Percentiles rank a stretch among this genome's conserved stretches.
Conservation (phyloP, 139 green algal genomes). For the Trebouxia sp. region DNA sequence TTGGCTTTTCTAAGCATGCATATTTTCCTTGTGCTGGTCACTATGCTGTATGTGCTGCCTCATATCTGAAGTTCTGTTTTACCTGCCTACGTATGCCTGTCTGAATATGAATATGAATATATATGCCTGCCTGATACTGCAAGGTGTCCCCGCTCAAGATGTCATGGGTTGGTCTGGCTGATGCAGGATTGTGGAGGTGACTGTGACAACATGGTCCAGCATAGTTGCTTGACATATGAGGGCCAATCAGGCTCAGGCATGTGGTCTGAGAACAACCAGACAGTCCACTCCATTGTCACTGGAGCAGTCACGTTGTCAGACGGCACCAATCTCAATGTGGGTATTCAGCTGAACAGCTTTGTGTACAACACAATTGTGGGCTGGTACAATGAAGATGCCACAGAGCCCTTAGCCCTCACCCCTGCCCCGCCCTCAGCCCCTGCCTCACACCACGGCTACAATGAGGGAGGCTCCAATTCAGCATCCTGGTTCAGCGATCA, state of each 20-base stretch:
- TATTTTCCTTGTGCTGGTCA: neutral
- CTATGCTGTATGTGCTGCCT: neutral
- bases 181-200: conserved; percentile 26
- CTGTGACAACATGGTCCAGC: conserved; percentile 40
- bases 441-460: neutral
- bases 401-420: neutral
- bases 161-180: neutral
- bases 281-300: conserved; percentile 32
- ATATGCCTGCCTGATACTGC: too few species aligned
- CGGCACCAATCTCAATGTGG: conserved; percentile 34
- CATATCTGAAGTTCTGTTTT: neutral
- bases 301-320: conserved; percentile 13
- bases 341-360: conserved; percentile 35
- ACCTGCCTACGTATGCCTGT: too few species aligned
- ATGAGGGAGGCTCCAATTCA: neutral
- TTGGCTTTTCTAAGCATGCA: neutral
- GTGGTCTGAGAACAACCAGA: conserved; percentile 24
- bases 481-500: conserved; percentile 12
- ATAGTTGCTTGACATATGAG: conserved; percentile 34
- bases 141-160: too few species aligned
- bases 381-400: conserved; percentile 44
- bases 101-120: too few species aligned
- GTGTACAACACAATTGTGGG: conserved; percentile 40
- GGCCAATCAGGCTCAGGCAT: conserved; percentile 39
- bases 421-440: conserved; percentile 6